Evolutionary conservation across 2,329 filamentous ascomycete species (phyloP), one percentile per base, ranked within the genome.

Genomic region (Neonectria ditissima): DNA sequence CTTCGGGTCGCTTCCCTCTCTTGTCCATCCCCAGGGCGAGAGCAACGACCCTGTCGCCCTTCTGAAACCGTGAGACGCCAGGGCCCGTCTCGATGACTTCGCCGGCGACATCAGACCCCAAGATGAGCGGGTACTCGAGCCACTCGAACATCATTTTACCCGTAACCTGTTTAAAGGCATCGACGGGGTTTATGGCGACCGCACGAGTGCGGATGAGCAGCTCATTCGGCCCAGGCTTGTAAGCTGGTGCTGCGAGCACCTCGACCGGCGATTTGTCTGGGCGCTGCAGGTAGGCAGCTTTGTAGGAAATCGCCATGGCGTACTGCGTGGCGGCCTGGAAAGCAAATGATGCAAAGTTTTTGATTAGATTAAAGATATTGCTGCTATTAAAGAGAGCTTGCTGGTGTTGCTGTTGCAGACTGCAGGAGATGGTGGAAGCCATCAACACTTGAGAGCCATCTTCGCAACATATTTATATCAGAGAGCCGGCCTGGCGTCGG

Each of bases 131-230:
- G 44, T 61, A 69, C 3, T 52, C 32, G n/a, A 67, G 45, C 16
- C 44, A 60, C 48, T 20, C 61, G 55, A 63, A 68, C 54, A 62
- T 70, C 28, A 32, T 59, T 39, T 34, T 71, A 59, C 60, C 77
- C 55, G 20, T 76, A 37, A 74, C 70, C 55, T 75, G 74, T 43
- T 68, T 67, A 6, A 65, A 54, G 32, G 64, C 66, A 58, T 76
- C 73, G 39, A 75, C 13, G 74, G 62, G 28, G 75, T 73, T 75
- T 24, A 75, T 60, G 26, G 70, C 73, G 28, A 75, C 57, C 8
- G 67, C 67, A 9, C 22, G 43, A 41, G 64, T 70, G 14, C 56
- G 60, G 18, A 75, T 63, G 2, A 74, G 44, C 4, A 73, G 28
- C 48, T 73, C 63, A 8, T 67, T 8, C 5, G 34, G 55, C 7